A percentile compares a stretch with the other conserved stretches of the same genome.
These are phyloP conservation scores for Miscanthus lutarioriparius DNA, from an alignment of 176 grass and related monocot species.

Conservation along the genomic window DNA sequence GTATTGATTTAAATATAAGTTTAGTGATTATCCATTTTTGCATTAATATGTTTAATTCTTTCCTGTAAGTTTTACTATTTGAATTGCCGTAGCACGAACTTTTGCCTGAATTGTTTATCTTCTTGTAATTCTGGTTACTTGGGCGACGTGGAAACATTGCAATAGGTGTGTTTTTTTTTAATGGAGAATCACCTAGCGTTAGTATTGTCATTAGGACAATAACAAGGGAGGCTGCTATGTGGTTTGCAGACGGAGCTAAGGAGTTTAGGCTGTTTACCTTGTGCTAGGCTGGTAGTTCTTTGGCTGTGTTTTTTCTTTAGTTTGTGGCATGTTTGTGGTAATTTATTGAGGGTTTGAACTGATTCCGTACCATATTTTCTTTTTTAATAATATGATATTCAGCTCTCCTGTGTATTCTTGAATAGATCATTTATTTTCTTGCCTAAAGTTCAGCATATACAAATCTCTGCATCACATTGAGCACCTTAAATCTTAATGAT, in stretches of 20 bases:
- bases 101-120: neutral
- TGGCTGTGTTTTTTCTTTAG: too few relatives aligned
- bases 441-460: neutral
- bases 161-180: neutral
- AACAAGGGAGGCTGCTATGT: neutral
- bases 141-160: neutral
- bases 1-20: neutral
- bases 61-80: neutral
- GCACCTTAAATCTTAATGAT: neutral
- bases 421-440: neutral
- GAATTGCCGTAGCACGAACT: neutral
- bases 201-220: neutral
- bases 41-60: neutral
- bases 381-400: too few relatives aligned
- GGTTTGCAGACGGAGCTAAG: neutral
- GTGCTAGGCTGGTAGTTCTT: neutral
- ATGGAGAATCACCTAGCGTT: neutral
- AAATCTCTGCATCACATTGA: neutral
- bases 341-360: too few relatives aligned
- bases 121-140: neutral
- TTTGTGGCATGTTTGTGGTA: too few relatives aligned
- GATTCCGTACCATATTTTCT: too few relatives aligned
- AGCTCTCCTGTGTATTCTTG: too few relatives aligned
- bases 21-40: neutral
- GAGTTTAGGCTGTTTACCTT: neutral